Evolutionary conservation across 2,329 filamentous ascomycete genomes (phyloP), one percentile per base, ranked within the genome.

Genomic region (Fusarium pseudocircinatum): DNA sequence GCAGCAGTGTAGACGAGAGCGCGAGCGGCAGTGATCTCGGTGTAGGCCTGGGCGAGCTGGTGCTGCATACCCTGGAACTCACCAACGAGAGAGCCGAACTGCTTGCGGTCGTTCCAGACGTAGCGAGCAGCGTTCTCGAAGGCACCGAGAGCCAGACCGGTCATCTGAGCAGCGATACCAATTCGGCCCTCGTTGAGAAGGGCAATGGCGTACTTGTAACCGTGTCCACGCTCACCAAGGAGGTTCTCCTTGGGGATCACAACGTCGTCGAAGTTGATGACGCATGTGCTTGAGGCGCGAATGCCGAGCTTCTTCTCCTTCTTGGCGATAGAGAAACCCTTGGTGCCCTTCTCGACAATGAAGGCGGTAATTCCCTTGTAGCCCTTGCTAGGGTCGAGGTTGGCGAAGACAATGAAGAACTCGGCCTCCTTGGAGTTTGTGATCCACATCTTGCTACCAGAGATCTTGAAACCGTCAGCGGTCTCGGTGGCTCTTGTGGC

Each of bases 261-360:
- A 59, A 98, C 95, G 79, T 99, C 96, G 84, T 99, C 96, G 78
- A 99, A 97, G 88, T 94, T 98, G 82, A 99, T 88, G 72, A 98
- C 96, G 84, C 96, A 99, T 37, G 96, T 99, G 85, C 94, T 97
- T 85, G 94, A 97, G 60, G 96, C 96, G 80, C 90, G 92, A 85
- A 99, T 99, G 67, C 96, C 96, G 54, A 99, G 91, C 88, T 99
- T 99, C 92, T 98, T 98, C 88, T 99, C 96, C 88, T 99, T 99
- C 90, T 99, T 99, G 44, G 96, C 95, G 79, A 99, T 97, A 69
- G 90, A 92, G 87, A 99, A 98, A 39, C 96, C 96, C 62, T 92
- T 91, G 56, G 90, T 93, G 79, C 88, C 92, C 87, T 97, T 98
- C 84, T 98, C 95, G 46, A 98, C 92, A 69, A 99, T 87, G 82